Percentiles rank a stretch among this genome's conserved stretches.
Evolutionary conservation across 164 flowering plant genomes (phyloP).

Genomic region (Buxus sempervirens): DNA sequence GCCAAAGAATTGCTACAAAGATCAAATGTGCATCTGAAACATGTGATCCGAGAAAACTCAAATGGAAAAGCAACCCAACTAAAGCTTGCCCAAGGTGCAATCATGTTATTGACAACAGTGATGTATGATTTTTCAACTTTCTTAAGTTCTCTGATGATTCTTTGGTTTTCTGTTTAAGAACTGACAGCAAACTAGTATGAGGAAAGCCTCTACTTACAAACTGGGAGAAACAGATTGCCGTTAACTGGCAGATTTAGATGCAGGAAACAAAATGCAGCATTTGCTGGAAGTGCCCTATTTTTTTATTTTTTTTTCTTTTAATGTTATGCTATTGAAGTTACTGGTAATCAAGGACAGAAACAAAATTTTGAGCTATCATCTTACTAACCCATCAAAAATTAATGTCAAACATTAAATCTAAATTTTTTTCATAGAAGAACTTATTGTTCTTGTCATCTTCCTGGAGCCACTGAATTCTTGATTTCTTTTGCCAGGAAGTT

Average conservation of each 20-base stretch:
- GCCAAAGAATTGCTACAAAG: conserved; percentile 79
- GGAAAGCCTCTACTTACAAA: too few species aligned
- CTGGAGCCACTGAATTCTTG: too few species aligned
- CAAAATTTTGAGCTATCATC: too few species aligned
- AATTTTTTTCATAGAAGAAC: too few species aligned
- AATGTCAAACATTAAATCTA: too few species aligned
- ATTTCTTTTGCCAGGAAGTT: too few species aligned
- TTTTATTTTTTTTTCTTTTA: too few species aligned
- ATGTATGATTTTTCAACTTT: conserved; percentile 42
- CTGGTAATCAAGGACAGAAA: too few species aligned
- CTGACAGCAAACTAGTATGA: not conserved
- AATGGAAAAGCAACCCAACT: conserved; percentile 83
- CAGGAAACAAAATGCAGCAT: not conserved
- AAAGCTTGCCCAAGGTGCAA: conserved; percentile 82
- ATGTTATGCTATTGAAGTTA: too few species aligned
- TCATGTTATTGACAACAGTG: conserved; percentile 71
- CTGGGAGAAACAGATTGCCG: not conserved
- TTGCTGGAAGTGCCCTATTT: too few species aligned
- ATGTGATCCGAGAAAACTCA: conserved; percentile 33
- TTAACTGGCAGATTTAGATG: not conserved
- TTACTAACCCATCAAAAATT: too few species aligned
- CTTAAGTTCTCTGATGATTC: conserved; percentile 1
- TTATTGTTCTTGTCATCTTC: too few species aligned
- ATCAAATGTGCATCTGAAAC: conserved; percentile 71
- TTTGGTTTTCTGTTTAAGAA: not conserved